phyloP scores from a whole-genome alignment of 805 yeast species.

The Metschnikowia vanudenii region DNA sequence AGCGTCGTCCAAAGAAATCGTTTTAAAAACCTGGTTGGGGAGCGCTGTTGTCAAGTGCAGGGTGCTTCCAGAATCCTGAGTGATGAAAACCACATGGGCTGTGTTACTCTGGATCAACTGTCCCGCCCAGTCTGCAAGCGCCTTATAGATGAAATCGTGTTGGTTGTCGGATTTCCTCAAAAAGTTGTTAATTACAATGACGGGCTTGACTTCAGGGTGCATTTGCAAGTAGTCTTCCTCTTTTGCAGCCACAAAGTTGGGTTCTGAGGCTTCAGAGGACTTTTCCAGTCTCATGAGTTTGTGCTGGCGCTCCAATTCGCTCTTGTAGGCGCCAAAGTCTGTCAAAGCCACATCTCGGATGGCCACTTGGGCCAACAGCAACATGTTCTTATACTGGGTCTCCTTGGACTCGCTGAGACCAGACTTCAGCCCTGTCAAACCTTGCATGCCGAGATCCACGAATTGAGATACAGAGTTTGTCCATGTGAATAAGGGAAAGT shows the following conservation, averaged over 20 bases:
- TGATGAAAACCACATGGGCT: conserved; percentile 87
- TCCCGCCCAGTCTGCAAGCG: conserved; percentile 88
- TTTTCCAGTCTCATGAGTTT: conserved; percentile 11
- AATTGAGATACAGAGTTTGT: conserved; percentile 73
- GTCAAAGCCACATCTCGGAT: conserved; percentile 57
- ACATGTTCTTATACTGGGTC: conserved; percentile 75
- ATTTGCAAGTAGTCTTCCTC: conserved; percentile 83
- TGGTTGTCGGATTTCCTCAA: conserved; percentile 47
- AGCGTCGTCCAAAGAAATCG: conserved; percentile 77
- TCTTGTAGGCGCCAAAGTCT: conserved; percentile 31
- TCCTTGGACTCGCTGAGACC: conserved; percentile 85
- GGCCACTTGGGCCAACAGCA: conserved; percentile 68
- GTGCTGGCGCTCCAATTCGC: conserved; percentile 22
- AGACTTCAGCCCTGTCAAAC: conserved; percentile 90
- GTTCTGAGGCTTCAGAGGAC: conserved; percentile 17
- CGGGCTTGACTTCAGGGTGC: conserved; percentile 83
- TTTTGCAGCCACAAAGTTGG: conserved; percentile 41
- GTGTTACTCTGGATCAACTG: conserved; percentile 68
- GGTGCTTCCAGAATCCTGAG: conserved; percentile 79
- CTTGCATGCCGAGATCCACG: conserved; percentile 82
- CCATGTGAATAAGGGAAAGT: conserved; percentile 94
- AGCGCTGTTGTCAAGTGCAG: conserved; percentile 66
- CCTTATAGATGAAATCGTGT: conserved; percentile 66
- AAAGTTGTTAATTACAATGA: conserved; percentile 77
- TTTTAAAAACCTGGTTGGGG: conserved; percentile 85